Evolutionary conservation across 257 asterid genomes (phyloP).

Genomic region (Solanum chmielewskii): DNA sequence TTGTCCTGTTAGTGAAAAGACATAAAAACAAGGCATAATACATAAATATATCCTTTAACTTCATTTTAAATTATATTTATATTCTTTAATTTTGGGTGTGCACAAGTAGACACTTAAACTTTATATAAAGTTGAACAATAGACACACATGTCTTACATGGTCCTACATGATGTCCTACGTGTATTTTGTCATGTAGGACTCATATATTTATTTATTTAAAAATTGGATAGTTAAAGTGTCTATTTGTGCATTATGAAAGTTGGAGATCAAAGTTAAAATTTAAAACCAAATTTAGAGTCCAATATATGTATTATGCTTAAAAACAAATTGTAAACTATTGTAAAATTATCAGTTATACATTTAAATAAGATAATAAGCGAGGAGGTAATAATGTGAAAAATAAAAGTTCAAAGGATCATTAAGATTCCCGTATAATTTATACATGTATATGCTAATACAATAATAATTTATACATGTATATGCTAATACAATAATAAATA

Average conservation of each 20-base stretch:
- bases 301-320: too few relatives aligned
- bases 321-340: background rate
- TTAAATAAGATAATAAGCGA: background rate
- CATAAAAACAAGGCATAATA: background rate
- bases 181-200: too few relatives aligned
- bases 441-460: background rate
- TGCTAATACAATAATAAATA: background rate
- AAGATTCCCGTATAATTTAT: too few relatives aligned
- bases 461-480: background rate
- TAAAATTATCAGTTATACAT: background rate
- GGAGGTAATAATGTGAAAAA: background rate
- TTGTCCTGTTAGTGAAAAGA: background rate
- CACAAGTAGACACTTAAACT: rapidly evolving
- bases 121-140: too few relatives aligned
- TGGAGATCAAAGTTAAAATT: too few relatives aligned
- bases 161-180: too few relatives aligned
- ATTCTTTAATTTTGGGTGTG: rapidly evolving
- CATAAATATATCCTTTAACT: rapidly evolving
- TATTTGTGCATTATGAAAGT: too few relatives aligned
- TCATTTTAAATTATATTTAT: too few relatives aligned
- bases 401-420: background rate
- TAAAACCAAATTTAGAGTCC: too few relatives aligned
- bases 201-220: too few relatives aligned
- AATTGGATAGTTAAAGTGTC: too few relatives aligned
- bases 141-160: too few relatives aligned